Percentiles rank a stretch among this genome's conserved stretches.
Evolutionary conservation across 495 filamentous ascomycete species (phyloP).

Genomic region (Aspergillus saccharolyticus): DNA sequence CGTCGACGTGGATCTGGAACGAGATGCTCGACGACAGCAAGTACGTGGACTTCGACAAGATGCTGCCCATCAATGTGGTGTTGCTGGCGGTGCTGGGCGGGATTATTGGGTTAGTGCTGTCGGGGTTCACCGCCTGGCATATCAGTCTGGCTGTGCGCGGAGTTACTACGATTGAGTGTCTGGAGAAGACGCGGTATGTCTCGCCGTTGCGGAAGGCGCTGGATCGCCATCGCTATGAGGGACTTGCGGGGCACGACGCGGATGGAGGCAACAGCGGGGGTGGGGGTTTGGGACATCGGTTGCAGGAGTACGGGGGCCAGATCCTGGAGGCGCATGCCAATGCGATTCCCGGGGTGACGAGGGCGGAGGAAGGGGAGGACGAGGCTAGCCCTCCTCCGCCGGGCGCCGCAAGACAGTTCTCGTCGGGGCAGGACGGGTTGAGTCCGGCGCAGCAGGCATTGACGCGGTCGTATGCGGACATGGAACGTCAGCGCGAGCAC

Average conservation of each 20-base stretch:
- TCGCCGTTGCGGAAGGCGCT: slow-evolving; percentile 67
- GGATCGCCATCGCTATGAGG: slow-evolving; percentile 54
- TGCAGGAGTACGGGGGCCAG: slow-evolving; percentile 67
- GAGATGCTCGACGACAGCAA: slow-evolving; percentile 66
- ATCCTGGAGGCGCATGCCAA: slow-evolving; percentile 79
- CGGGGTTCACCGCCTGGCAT: slow-evolving; percentile 92
- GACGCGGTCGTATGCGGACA: slow-evolving; percentile 59
- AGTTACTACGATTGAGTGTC: slow-evolving; percentile 88
- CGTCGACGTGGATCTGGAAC: slow-evolving; percentile 70
- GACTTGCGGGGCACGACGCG: slow-evolving; percentile 19
- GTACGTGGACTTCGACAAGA: slow-evolving; percentile 60
- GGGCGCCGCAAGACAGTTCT: slow-evolving; percentile 19
- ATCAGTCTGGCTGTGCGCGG: slow-evolving; percentile 70
- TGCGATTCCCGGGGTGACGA: slow-evolving; percentile 71
- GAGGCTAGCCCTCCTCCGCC: slow-evolving; percentile 20
- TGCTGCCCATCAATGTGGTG: slow-evolving; percentile 88
- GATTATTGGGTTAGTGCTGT: slow-evolving; percentile 84
- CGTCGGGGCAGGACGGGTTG: slow-evolving; percentile 16
- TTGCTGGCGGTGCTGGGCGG: slow-evolving; percentile 79
- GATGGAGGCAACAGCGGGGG: slow-evolving; percentile 32
- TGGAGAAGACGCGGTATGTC: slow-evolving; percentile 92
- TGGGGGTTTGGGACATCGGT: slow-evolving; percentile 53
- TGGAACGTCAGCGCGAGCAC: slow-evolving; percentile 66
- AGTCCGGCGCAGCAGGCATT: slow-evolving; percentile 46
- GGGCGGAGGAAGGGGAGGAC: slow-evolving; percentile 74